Evolutionary conservation across 2,329 filamentous ascomycete genomes (phyloP).

Genomic region (Colletotrichum filicis): DNA sequence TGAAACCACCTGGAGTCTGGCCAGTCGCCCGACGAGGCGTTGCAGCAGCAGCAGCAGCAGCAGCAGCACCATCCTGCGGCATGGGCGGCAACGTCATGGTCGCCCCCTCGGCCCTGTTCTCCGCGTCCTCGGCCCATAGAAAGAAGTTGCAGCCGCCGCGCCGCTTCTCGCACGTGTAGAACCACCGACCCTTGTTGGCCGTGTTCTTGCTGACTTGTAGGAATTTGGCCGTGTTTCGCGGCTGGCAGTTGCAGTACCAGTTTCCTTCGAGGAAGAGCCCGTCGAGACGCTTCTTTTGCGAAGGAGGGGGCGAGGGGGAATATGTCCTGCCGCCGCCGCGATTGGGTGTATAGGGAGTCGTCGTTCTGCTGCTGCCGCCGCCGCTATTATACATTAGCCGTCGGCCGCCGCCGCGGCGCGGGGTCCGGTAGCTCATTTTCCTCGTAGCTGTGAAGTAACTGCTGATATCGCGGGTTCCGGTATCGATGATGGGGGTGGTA

Average conservation of each 20-base stretch:
- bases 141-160: constrained; percentile 54
- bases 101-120: constrained; percentile 18
- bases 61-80: background rate
- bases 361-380: background rate
- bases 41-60: background rate
- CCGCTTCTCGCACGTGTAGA: constrained; percentile 53
- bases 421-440: constrained; percentile 21
- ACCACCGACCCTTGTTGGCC: constrained; percentile 53
- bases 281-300: constrained; percentile 46
- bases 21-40: background rate
- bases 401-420: constrained; percentile 17
- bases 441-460: background rate
- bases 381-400: constrained; percentile 17
- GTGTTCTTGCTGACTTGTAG: constrained; percentile 51
- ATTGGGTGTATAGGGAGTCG: background rate
- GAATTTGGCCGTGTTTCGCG: constrained; percentile 48
- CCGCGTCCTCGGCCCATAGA: constrained; percentile 54
- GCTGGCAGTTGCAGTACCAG: constrained; percentile 57
- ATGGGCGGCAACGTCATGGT: constrained; percentile 29
- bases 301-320: constrained; percentile 22
- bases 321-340: background rate
- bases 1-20: constrained; percentile 3
- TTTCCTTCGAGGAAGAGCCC: constrained; percentile 46
- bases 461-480: background rate
- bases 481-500: background rate